Percentiles rank a stretch among this genome's conserved stretches.
These are phyloP conservation scores for Xylariaceae sp. DNA, from an alignment of 2,329 filamentous ascomycete genomes.

Conservation along the genomic window DNA sequence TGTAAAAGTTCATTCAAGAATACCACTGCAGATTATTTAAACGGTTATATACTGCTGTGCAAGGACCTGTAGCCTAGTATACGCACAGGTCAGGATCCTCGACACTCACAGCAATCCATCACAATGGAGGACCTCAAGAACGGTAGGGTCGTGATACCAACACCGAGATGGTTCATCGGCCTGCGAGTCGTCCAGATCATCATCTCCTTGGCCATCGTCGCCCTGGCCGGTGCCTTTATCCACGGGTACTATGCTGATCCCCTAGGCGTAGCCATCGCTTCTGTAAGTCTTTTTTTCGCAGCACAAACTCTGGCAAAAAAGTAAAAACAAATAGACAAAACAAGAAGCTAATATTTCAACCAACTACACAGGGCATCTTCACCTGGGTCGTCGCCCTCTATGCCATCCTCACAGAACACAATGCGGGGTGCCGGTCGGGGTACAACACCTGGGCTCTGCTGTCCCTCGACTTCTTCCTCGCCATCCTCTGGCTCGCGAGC, in stretches of 20 bases:
- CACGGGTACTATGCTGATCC: slow-evolving; percentile 36
- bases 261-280: slow-evolving; percentile 37
- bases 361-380: slow-evolving; percentile 36
- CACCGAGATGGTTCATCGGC: slow-evolving; percentile 40
- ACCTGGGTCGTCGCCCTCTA: slow-evolving; percentile 42
- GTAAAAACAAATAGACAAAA: not conserved
- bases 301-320: not conserved
- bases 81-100: too few species aligned
- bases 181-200: slow-evolving; percentile 38
- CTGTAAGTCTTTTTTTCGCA: too few species aligned
- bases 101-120: too few species aligned
- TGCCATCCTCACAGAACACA: slow-evolving; percentile 37
- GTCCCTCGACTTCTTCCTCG: slow-evolving; percentile 38
- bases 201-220: slow-evolving; percentile 39
- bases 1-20: too few species aligned
- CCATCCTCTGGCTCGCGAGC: slow-evolving; percentile 44
- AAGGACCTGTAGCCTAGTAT: too few species aligned
- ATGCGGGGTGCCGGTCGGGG: slow-evolving; percentile 28
- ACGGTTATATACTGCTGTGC: too few species aligned
- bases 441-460: slow-evolving; percentile 44
- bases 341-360: not conserved
- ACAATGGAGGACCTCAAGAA: slow-evolving; percentile 22
- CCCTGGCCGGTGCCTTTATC: slow-evolving; percentile 37
- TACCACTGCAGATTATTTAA: too few species aligned
- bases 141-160: slow-evolving; percentile 32